Evolutionary conservation across 2,329 filamentous ascomycete genomes (phyloP), one percentile per base, ranked within the genome.

Genomic region (Rugonectria rugulosa): DNA sequence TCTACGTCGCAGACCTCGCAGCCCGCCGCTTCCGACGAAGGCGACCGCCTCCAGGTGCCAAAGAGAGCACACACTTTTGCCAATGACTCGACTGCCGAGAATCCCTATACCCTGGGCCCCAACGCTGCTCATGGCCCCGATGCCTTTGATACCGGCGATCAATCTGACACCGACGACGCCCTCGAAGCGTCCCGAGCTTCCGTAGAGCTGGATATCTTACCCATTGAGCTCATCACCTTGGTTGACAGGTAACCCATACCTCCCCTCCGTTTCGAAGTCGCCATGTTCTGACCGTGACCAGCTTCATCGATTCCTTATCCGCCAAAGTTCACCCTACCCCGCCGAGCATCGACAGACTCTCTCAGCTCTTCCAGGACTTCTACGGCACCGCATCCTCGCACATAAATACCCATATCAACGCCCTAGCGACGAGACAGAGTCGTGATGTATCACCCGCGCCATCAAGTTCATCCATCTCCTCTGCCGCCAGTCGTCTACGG

Each of bases 291-390:
- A 62, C 26, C 32, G 31, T 52, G 65, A 65, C 21, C 32, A 95
- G 92, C 70, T 99, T 99, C 71, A 88, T 98, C 68, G 92, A 97
- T 59, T 94, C 92, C 6, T 79, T 99, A 21, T 90, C 87, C 42
- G 91, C 91, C 65, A 97, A 91, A 79, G 88, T 96, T 26, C 90
- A 97, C 68, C 85, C 90, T 3, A 88, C 87, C 5, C 95, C 95
- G 5, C 88, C 95, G 1, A 90, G 85, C 40, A 89, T 96, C 68
- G 92, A 96, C 42, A 88, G 85, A 59, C 82, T 98, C 14, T 89
- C 92, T 8, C 83, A 85, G n/a, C 81, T 95, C 48, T 98, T 98
- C 71, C 95, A 99, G 74, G 92, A 96, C 53, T 99, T 98, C 73
- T 99, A 99, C 71, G 79, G 83, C 36, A 84, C 88, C 53, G 91